A percentile compares a stretch with the other conserved stretches of the same genome.
phyloP scores from a whole-genome alignment of 129 eudicot genomes.

The Centaurea solstitialis region DNA sequence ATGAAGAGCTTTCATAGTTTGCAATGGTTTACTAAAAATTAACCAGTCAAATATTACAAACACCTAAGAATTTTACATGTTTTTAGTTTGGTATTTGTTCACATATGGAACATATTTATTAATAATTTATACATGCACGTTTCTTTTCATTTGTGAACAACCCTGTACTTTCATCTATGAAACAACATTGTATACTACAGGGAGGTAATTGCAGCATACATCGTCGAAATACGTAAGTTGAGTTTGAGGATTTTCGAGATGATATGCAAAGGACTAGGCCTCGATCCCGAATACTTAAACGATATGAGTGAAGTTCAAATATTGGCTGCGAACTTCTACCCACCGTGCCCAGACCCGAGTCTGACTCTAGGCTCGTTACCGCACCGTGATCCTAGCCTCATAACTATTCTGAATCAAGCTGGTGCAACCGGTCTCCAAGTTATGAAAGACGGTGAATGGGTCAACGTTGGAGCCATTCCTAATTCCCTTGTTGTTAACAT shows the following conservation, averaged over 20 bases:
- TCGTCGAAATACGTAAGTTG: slow-evolving; percentile 43
- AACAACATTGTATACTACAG: too few relatives aligned
- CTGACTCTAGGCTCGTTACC: slow-evolving; percentile 54
- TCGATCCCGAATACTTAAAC: slow-evolving; percentile 45
- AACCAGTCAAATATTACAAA: too few relatives aligned
- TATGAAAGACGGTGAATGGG: slow-evolving; percentile 58
- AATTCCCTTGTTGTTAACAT: slow-evolving; percentile 64
- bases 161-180: too few relatives aligned
- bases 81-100: too few relatives aligned
- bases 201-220: slow-evolving; percentile 48
- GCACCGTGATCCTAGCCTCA: slow-evolving; percentile 63
- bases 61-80: too few relatives aligned
- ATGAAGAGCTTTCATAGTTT: too few relatives aligned
- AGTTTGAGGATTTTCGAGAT: slow-evolving; percentile 55
- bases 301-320: slow-evolving; percentile 48
- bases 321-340: slow-evolving; percentile 58
- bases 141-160: too few relatives aligned
- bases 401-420: slow-evolving; percentile 51
- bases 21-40: too few relatives aligned
- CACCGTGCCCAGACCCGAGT: slow-evolving; percentile 87
- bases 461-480: slow-evolving; percentile 51
- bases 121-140: too few relatives aligned
- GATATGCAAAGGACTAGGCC: slow-evolving; percentile 70
- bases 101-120: too few relatives aligned
- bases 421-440: slow-evolving; percentile 62